Evolutionary conservation across 768 basidiomycete genomes (phyloP).

Genomic region (Boletus reticuloceps): DNA sequence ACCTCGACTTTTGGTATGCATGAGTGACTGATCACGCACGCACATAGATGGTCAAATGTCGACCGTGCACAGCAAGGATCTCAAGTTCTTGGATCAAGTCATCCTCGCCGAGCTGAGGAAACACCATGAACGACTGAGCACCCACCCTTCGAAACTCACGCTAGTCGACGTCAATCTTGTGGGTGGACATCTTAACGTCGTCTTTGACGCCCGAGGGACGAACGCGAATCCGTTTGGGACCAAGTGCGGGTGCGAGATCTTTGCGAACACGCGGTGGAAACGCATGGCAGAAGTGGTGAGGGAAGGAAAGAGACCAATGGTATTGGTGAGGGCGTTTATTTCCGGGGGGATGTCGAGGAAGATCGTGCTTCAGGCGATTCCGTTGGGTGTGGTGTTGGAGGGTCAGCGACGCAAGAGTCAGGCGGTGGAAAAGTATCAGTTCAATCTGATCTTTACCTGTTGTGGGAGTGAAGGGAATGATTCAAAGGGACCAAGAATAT

Average conservation of each 20-base stretch:
- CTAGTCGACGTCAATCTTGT: conserved; percentile 27
- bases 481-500: background rate
- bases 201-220: conserved; percentile 21
- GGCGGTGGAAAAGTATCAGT: conserved; percentile 10
- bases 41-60: conserved; percentile 22
- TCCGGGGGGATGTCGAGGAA: conserved; percentile 28
- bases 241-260: conserved; percentile 24
- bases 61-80: conserved; percentile 22
- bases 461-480: conserved; percentile 10
- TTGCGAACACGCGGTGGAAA: conserved; percentile 25
- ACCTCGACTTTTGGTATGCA: background rate
- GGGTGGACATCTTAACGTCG: conserved; percentile 1
- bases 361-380: conserved; percentile 26
- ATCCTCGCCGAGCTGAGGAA: conserved; percentile 27
- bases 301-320: conserved; percentile 10
- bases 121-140: conserved; percentile 8
- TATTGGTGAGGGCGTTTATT: conserved; percentile 29
- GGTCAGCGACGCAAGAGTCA: conserved; percentile 1
- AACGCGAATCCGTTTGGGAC: conserved; percentile 23
- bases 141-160: conserved; percentile 15
- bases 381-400: conserved; percentile 14
- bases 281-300: conserved; percentile 15
- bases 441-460: conserved; percentile 26
- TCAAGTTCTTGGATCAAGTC: conserved; percentile 26
- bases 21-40: background rate